These are phyloP conservation scores for Penicillium malachiteum DNA, from an alignment of 495 filamentous ascomycete species.

Conservation along the genomic window DNA sequence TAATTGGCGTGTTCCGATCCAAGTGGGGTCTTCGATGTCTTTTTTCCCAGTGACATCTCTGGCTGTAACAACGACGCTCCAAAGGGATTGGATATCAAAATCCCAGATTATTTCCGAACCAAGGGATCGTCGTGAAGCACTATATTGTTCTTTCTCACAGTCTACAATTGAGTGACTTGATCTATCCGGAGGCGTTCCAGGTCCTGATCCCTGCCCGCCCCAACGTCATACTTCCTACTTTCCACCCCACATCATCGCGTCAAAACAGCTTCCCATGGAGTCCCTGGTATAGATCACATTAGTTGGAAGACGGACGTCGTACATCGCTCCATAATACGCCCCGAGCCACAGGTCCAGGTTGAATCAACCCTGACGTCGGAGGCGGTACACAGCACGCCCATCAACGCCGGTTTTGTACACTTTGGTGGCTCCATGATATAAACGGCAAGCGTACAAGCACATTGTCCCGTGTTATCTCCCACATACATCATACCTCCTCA, in stretches of 20 bases:
- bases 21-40: neutral
- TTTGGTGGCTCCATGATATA: conserved; percentile 20
- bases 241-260: conserved; percentile 2
- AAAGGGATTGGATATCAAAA: neutral
- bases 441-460: conserved; percentile 14
- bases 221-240: conserved; percentile 17
- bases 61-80: neutral
- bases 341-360: neutral
- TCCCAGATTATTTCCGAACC: neutral
- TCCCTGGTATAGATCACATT: neutral
- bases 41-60: neutral
- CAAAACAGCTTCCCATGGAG: neutral
- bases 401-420: conserved; percentile 11
- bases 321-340: neutral
- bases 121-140: neutral
- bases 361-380: conserved; percentile 30
- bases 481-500: conserved; percentile 24
- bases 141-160: neutral
- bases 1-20: conserved; percentile 14
- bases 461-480: neutral
- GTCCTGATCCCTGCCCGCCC: conserved; percentile 5
- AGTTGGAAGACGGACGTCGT: neutral
- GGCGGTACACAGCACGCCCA: conserved; percentile 13
- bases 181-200: conserved; percentile 17
- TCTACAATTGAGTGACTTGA: neutral